phyloP scores from a whole-genome alignment of 306 rosid species.

The Vachellia pachyceras region DNA sequence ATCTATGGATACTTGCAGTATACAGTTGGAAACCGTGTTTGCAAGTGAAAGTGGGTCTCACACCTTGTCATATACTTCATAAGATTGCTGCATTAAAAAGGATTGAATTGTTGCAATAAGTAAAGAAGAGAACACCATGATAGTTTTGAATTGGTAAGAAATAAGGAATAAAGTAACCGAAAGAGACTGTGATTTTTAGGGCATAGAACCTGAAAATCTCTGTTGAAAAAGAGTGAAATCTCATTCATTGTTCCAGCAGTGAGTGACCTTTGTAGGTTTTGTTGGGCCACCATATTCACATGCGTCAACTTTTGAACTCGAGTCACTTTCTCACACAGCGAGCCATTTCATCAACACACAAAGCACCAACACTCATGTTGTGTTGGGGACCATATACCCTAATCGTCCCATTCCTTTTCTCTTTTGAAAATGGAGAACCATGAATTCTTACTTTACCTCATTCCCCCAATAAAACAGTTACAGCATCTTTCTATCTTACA shows the following conservation, averaged over 20 bases:
- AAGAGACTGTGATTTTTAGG: not conserved
- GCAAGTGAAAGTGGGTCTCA: not conserved
- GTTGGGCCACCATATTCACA: not conserved
- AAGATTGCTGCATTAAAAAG: not conserved
- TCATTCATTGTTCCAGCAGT: not conserved
- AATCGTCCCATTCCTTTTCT: not conserved
- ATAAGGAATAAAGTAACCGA: not conserved
- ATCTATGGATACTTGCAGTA: not conserved
- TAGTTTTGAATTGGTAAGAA: not conserved
- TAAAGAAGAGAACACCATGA: not conserved
- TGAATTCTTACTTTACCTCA: not conserved
- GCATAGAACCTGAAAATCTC: not conserved
- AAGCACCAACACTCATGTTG: not conserved
- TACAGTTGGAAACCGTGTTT: no score
- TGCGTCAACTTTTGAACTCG: not conserved
- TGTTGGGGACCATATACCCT: conserved; percentile 5
- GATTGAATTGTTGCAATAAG: not conserved
- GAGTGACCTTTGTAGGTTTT: not conserved
- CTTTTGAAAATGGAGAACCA: not conserved
- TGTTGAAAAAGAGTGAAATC: not conserved
- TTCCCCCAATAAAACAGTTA: not conserved
- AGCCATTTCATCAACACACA: conserved; percentile 4
- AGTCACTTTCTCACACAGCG: not conserved
- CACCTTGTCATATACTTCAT: not conserved
- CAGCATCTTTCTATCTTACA: not conserved